Percentiles rank a stretch among this genome's conserved stretches.
These are phyloP conservation scores for Suhomyces panamericanus DNA, from an alignment of 1,139 yeast genomes.

Conservation along the genomic window DNA sequence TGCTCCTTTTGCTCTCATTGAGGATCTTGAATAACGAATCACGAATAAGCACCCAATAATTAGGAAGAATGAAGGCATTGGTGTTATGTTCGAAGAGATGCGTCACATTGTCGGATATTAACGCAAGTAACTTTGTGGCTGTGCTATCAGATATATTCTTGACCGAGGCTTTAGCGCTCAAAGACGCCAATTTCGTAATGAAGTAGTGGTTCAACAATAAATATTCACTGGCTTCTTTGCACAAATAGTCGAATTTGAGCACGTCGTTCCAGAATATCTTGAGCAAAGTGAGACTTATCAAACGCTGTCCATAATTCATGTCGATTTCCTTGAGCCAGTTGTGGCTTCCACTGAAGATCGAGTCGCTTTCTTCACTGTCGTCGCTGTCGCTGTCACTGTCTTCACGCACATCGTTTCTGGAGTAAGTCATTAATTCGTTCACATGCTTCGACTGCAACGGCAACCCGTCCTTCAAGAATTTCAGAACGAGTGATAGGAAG, in stretches of 20 bases:
- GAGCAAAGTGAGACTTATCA: conserved; percentile 53
- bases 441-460: conserved; percentile 39
- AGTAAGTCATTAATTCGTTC: conserved; percentile 16
- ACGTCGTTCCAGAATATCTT: conserved; percentile 75
- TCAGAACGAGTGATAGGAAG: conserved; percentile 64
- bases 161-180: not conserved
- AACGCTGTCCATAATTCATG: conserved; percentile 38
- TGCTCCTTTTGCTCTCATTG: conserved; percentile 30
- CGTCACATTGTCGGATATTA: conserved; percentile 37
- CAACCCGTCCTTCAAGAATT: conserved; percentile 54
- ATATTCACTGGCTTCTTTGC: conserved; percentile 61
- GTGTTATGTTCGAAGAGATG: conserved; percentile 58
- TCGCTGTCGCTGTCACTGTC: conserved; percentile 15
- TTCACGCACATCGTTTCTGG: conserved; percentile 13
- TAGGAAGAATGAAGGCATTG: conserved; percentile 78
- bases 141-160: conserved; percentile 15
- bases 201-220: conserved; percentile 44
- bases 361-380: conserved; percentile 8
- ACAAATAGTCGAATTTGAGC: conserved; percentile 50
- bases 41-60: conserved; percentile 65
- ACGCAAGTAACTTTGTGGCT: conserved; percentile 24
- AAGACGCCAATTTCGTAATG: conserved; percentile 27
- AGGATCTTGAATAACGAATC: conserved; percentile 38
- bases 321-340: conserved; percentile 19
- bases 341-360: not conserved